These are phyloP conservation scores for Phylloporus sp. DNA, from an alignment of 1,284 basidiomycete genomes.

Conservation along the genomic window DNA sequence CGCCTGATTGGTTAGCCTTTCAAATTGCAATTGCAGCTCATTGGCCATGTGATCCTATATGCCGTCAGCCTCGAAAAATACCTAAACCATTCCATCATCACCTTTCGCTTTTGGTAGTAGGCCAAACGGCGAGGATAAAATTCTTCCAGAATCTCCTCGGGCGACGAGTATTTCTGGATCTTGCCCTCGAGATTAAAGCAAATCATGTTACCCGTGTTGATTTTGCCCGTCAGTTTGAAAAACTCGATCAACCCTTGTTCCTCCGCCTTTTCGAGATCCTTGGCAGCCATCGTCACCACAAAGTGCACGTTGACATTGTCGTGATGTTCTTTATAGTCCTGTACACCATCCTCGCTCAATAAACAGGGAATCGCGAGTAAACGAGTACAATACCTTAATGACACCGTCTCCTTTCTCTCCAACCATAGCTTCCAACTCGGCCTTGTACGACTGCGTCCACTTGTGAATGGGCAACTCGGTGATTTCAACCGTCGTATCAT, in stretches of 20 bases:
- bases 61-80: constrained; percentile 4
- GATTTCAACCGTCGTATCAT: constrained; percentile 91
- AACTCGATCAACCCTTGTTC: constrained; percentile 89
- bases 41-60: constrained; percentile 84
- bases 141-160: constrained; percentile 94
- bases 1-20: constrained; percentile 93
- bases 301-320: constrained; percentile 95
- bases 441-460: constrained; percentile 96
- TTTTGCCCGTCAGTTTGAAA: constrained; percentile 88
- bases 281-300: constrained; percentile 81
- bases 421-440: constrained; percentile 84
- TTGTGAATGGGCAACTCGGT: constrained; percentile 95
- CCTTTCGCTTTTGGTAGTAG: constrained; percentile 96
- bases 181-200: constrained; percentile 97
- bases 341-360: constrained; percentile 10
- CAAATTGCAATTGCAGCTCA: constrained; percentile 85
- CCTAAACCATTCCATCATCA: constrained; percentile 34
- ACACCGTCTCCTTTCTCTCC: constrained; percentile 75
- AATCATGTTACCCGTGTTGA: constrained; percentile 97
- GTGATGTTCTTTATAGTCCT: constrained; percentile 98
- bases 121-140: constrained; percentile 92
- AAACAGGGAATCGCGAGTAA: not conserved
- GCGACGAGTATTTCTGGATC: constrained; percentile 91
- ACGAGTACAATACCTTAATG: constrained; percentile 60
- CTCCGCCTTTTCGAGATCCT: constrained; percentile 87